Percentiles rank a stretch among this genome's conserved stretches.
phyloP scores from a whole-genome alignment of 768 basidiomycete species.

The Termitomyces sp. region DNA sequence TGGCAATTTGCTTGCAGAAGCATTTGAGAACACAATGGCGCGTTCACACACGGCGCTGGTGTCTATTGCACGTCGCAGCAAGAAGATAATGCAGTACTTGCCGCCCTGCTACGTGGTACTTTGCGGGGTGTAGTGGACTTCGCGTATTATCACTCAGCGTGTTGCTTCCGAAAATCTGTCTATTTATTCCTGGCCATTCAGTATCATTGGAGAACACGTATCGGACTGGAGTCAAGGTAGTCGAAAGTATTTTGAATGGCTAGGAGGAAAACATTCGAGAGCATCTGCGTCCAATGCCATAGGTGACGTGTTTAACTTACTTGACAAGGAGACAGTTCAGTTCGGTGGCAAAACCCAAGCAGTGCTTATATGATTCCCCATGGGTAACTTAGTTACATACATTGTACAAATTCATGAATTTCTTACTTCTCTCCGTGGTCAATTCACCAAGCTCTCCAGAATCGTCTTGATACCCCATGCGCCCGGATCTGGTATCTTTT shows the following conservation, averaged over 20 bases:
- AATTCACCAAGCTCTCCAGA: constrained; percentile 44
- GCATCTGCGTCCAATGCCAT: constrained; percentile 5
- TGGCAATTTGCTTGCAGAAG: constrained; percentile 4
- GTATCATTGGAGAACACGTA: constrained; percentile 8
- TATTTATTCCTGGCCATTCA: constrained; percentile 3
- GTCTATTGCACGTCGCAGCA: constrained; percentile 13
- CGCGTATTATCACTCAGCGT: constrained; percentile 6
- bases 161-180: constrained; percentile 8
- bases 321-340: not conserved
- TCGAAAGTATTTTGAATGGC: constrained; percentile 6
- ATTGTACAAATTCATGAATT: not conserved
- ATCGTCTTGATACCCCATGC: constrained; percentile 87
- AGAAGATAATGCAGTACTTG: constrained; percentile 11
- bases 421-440: not conserved
- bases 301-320: constrained; percentile 3
- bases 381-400: not conserved
- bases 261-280: constrained; percentile 8
- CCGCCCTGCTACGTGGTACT: constrained; percentile 1
- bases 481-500: constrained; percentile 78
- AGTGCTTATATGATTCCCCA: not conserved
- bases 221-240: constrained; percentile 9
- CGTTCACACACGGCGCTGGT: constrained; percentile 8
- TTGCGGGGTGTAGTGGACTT: constrained; percentile 6
- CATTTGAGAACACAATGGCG: constrained; percentile 11
- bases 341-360: not conserved